Percentiles rank a stretch among this genome's conserved stretches.
Conservation (phyloP, 2,329 filamentous ascomycete species). For the Magnaporthales sp. region DNA sequence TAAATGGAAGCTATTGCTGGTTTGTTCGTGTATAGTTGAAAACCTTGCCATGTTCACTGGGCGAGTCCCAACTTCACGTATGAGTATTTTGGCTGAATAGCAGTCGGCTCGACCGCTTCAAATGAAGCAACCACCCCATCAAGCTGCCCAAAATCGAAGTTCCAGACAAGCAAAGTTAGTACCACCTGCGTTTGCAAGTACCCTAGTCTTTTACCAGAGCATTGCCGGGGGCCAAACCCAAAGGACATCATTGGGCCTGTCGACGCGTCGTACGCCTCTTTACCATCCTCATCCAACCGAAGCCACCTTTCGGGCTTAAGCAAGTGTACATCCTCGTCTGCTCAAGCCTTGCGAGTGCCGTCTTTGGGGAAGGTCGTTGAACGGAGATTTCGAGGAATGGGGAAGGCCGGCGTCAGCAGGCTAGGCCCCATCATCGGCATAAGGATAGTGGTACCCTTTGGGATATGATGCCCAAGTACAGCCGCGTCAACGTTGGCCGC, state of each 20-base stretch:
- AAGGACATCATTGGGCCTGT: conserved; percentile 20
- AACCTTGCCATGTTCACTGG: no score
- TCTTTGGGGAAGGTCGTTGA: conserved; percentile 7
- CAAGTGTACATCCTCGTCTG: conserved; percentile 13
- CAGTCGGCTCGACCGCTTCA: no score
- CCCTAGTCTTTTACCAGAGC: conserved; percentile 28
- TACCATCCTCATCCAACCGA: conserved; percentile 3
- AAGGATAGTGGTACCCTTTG: conserved; percentile 24
- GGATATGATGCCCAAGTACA: conserved; percentile 23
- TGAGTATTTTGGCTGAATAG: no score
- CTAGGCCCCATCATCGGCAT: conserved; percentile 19
- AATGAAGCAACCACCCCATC: no score
- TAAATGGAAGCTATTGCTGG: no score
- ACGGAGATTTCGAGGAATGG: conserved; percentile 19
- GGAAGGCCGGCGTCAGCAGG: conserved; percentile 16
- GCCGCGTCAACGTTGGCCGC: conserved; percentile 23
- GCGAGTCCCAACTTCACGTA: no score
- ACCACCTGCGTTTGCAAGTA: conserved; percentile 25
- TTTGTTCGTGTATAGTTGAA: no score
- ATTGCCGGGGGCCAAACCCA: conserved; percentile 25
- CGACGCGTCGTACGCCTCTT: neutral
- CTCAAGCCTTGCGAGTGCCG: conserved; percentile 4
- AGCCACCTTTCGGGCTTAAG: conserved; percentile 31
- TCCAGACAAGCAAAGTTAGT: conserved; percentile 27
- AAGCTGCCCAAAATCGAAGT: conserved; percentile 20